Percentiles rank a stretch among this genome's conserved stretches.
Conservation (phyloP, 2,329 filamentous ascomycete genomes). For the Cladophialophora carrionii region DNA sequence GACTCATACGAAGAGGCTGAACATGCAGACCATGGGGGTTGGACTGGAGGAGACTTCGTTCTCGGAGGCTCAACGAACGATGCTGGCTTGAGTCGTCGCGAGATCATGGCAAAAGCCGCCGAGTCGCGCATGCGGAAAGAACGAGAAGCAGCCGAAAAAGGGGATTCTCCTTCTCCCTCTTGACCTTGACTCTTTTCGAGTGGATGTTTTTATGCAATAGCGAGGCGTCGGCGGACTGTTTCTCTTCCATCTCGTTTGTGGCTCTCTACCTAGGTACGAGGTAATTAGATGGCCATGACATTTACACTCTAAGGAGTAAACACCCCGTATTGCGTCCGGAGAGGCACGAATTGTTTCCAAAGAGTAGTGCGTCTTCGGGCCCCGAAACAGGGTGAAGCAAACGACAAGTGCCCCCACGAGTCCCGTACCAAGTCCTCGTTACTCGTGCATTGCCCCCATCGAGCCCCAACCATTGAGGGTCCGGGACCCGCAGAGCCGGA, state of each 20-base stretch:
- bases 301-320: background rate
- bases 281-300: background rate
- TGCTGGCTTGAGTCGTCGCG: constrained; percentile 66
- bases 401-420: background rate
- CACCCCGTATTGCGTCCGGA: background rate
- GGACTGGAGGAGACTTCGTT: constrained; percentile 78
- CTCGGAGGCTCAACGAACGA: constrained; percentile 59
- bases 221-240: constrained; percentile 13
- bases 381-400: background rate
- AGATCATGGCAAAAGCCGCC: constrained; percentile 69
- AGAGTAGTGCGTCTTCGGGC: background rate
- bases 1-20: constrained; percentile 55
- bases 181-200: background rate
- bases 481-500: background rate
- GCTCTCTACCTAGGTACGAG: background rate
- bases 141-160: constrained; percentile 10
- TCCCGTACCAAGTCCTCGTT: background rate
- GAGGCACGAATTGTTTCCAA: background rate
- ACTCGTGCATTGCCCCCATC: too few relatives aligned
- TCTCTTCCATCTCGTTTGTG: background rate
- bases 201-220: constrained; percentile 7
- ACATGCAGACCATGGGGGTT: constrained; percentile 71
- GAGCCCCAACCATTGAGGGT: background rate
- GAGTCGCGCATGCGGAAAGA: constrained; percentile 38
- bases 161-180: constrained; percentile 22